Base-by-base conservation (phyloP, 352 stramenopile genomes). In the Phytophthora fragariae region DNA sequence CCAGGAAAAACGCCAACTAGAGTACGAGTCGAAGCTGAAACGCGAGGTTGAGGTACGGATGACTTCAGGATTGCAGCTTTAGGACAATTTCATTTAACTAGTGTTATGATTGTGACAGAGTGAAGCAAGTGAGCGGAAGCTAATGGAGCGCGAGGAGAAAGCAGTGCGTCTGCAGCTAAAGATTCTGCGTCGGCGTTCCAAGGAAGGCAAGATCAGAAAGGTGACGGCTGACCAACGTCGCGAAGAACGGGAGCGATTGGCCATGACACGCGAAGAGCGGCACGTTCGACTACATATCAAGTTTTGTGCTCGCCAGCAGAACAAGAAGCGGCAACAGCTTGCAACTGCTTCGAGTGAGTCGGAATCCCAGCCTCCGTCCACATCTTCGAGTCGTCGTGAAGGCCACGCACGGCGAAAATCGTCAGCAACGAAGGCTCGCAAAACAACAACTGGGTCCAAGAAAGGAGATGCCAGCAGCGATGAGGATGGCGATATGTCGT, bases 91-190 rank as follows among this genome's bases (percentile, higher is more conserved):
- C 29, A 10, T 37, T 14, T 78, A 15, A 69, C 27, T 50, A n/a
- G 29, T 62, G 57, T 5, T 73, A 12, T 31, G 12, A 46, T 21
- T 62, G 1, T 65, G 17, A n/a, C 9, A 95, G 89, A 83, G 56
- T 31, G 83, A 93, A 79, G 69, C 76, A 6, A 76, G 37, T 24
- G 89, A 95, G 50, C 72, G 82, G 1, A 91, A 79, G 55, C 56
- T 82, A 4, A 94, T 95, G 88, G 84, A 92, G 55, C 82, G 85
- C 2, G 88, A 96, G 61, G 89, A 96, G 54, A 90, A 90, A 35
- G 58, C 76, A 10, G 64, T 80, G 27, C 80, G 88, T 11, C 62
- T 96, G 24, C 69, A 83, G 15, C 21, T 84, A 7, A 93, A 94
- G 68, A 75, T 87, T 11, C 57, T 87, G 10, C 81, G 88, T 41